A percentile compares a stretch with the other conserved stretches of the same genome.
phyloP scores from a whole-genome alignment of 345 rosid species.

The Murraya paniculata region DNA sequence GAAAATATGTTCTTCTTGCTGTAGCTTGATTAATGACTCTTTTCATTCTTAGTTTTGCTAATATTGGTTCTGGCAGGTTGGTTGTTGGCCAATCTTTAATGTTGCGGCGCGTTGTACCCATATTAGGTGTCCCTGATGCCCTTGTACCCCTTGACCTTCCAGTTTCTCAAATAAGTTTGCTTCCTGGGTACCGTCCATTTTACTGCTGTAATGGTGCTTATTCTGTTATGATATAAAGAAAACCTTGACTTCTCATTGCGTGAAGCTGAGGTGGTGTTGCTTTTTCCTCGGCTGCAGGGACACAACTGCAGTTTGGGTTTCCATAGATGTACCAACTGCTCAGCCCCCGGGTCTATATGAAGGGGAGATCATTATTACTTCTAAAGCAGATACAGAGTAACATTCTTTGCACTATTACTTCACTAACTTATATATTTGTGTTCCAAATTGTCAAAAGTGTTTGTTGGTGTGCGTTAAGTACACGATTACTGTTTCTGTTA shows the following conservation, averaged over 20 bases:
- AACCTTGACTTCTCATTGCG: conserved; percentile 13
- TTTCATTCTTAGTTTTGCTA: conserved; percentile 19
- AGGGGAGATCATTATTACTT: conserved; percentile 80
- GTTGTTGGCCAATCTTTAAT: conserved; percentile 72
- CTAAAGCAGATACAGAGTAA: conserved; percentile 65
- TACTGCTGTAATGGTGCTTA: conserved; percentile 4
- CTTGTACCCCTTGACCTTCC: conserved; percentile 91
- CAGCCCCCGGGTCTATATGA: conserved; percentile 92
- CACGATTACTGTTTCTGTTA: background rate
- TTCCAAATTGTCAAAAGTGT: background rate
- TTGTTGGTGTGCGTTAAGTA: background rate
- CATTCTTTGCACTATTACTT: conserved; percentile 10
- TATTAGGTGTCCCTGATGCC: conserved; percentile 96
- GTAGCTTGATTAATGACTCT: conserved; percentile 5
- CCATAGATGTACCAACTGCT: conserved; percentile 79
- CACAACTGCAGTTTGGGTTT: conserved; percentile 83
- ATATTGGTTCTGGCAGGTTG: conserved; percentile 49
- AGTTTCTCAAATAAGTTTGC: conserved; percentile 61
- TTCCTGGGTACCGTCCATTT: conserved; percentile 65
- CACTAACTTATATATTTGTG: conserved; percentile 1
- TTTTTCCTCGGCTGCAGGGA: conserved; percentile 51
- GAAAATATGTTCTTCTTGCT: conserved; percentile 16
- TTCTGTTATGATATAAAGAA: conserved; percentile 1
- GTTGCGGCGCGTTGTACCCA: conserved; percentile 65
- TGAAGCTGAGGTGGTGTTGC: conserved; percentile 18